Evolutionary conservation across 2,329 filamentous ascomycete genomes (phyloP), one percentile per base, ranked within the genome.

Genomic region (Tympanopsis confertula): DNA sequence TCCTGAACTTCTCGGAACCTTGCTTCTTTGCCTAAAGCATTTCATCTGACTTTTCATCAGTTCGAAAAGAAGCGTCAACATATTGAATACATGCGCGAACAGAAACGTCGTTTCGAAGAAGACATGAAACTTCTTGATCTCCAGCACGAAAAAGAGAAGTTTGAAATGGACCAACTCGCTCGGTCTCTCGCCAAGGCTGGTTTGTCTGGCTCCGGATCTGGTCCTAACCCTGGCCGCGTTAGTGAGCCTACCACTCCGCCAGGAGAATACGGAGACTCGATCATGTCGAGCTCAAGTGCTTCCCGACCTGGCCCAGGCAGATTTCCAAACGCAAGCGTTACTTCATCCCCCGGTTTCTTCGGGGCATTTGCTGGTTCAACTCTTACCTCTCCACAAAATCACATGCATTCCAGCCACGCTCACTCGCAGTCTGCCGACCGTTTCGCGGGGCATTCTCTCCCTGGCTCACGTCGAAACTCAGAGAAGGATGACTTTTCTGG

Each of bases 221-320:
- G 96, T 62, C 91, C 91, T 13, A 95, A 91, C 2, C 68, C 77
- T 42, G 84, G 84, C 38, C 83, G 88, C 50, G 85, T 93, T 55
- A 94, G 86, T 49, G 89, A 96, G 62, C 91, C 91, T 13, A 95
- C 91, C 2, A 98, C 91, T 17, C 91, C 91, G 17, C 91, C 91
- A 20, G 91, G 86, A 94, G 46, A 77, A 33, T 33, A n/a, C n/a
- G n/a, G n/a, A n/a, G n/a, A n/a, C n/a, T n/a, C n/a, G n/a, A n/a
- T n/a, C n/a, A n/a, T n/a, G n/a, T n/a, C n/a, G n/a, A n/a, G 63
- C 10, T 58, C 58, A 41, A 67, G 75, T 43, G 80, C 32, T 89
- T 94, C 51, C 78, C 83, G 39, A 78, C 78, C 86, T 39, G 78
- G 86, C 30, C 84, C 86, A 32, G 88, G 88, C 55, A 77, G 88